phyloP scores from a whole-genome alignment of 495 filamentous ascomycete genomes.

The Neurospora sp. region DNA sequence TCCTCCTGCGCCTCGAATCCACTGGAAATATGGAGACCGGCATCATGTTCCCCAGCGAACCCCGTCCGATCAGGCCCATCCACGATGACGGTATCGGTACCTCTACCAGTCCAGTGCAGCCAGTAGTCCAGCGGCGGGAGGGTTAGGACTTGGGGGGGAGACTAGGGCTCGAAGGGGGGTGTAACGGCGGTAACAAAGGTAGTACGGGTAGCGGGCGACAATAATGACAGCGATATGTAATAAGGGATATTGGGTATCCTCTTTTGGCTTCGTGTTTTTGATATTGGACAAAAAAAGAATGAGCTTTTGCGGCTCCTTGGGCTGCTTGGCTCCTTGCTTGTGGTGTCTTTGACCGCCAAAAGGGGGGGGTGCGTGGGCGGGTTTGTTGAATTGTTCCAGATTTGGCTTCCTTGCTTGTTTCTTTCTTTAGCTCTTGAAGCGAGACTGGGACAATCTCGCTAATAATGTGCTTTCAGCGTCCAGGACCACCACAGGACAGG shows the following conservation, averaged over 20 bases:
- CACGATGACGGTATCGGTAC: neutral
- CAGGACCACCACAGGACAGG: conserved; percentile 1
- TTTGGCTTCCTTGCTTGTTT: neutral
- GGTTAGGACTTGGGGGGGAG: neutral
- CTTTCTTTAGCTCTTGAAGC: neutral
- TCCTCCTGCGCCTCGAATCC: conserved; percentile 8
- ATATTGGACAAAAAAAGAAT: neutral
- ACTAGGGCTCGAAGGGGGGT: neutral
- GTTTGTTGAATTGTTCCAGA: neutral
- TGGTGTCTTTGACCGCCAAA: neutral
- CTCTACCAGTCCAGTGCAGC: neutral
- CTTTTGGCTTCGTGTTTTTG: neutral
- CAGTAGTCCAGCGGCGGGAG: neutral
- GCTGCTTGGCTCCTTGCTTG: neutral
- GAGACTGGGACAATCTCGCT: neutral
- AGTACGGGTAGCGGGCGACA: neutral
- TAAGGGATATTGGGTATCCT: neutral
- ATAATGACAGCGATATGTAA: neutral
- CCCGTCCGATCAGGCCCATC: neutral
- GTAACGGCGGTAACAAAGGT: neutral
- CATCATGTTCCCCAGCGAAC: neutral
- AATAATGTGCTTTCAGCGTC: neutral
- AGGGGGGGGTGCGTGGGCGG: neutral
- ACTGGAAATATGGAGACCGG: conserved; percentile 1
- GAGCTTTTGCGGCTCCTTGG: neutral